Conservation (phyloP, 1,139 yeast species). For the Petasospora fabianii region DNA sequence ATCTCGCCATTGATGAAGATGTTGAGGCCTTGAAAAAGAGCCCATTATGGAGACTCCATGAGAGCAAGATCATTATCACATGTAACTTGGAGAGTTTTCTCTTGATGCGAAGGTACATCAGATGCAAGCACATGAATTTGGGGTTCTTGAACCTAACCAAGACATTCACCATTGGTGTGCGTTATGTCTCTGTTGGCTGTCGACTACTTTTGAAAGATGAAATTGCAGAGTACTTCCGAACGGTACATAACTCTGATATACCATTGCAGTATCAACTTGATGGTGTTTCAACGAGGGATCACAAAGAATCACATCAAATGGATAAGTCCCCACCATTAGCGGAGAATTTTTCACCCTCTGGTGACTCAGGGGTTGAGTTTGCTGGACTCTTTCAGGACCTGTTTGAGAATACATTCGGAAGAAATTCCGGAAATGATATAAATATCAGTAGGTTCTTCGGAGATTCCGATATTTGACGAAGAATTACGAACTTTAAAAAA, state of each 20-base stretch:
- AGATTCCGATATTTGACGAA: too few species aligned
- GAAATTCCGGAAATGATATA: background rate
- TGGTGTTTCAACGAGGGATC: too few species aligned
- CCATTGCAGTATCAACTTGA: too few species aligned
- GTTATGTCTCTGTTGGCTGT: background rate
- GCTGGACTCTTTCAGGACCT: conserved; percentile 1
- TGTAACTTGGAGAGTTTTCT: background rate
- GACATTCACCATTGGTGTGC: background rate
- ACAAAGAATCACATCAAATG: too few species aligned
- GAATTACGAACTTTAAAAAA: too few species aligned
- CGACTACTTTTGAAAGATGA: background rate
- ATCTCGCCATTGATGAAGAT: background rate
- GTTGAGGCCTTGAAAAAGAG: too few species aligned
- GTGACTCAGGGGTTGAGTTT: background rate
- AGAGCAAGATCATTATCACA: background rate
- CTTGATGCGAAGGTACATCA: background rate
- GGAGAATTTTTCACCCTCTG: too few species aligned
- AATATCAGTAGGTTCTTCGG: background rate
- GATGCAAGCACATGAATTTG: background rate
- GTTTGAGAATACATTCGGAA: conserved; percentile 1
- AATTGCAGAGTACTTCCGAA: background rate
- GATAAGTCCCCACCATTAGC: too few species aligned
- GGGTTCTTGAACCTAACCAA: background rate
- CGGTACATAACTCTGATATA: background rate
- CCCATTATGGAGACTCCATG: too few species aligned